A percentile compares a stretch with the other conserved stretches of the same genome.
Evolutionary conservation across 176 grass and related monocot species (phyloP).

Genomic region (Juncus effusus): DNA sequence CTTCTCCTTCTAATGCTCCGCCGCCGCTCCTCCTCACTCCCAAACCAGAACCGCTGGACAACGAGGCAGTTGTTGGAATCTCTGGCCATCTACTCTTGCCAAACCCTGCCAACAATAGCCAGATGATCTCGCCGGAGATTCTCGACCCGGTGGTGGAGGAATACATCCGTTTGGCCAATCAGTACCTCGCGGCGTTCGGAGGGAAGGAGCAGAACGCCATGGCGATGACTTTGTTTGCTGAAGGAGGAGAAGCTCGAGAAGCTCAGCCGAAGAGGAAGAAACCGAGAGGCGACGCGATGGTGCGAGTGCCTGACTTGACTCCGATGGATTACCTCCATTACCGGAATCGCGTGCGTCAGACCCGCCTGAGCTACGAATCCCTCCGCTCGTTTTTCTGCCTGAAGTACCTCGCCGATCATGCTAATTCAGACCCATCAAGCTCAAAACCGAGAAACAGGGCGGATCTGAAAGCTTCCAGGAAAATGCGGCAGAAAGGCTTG

Average conservation of each 20-base stretch:
- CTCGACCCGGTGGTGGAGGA: conserved; percentile 15
- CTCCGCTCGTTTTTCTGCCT: conserved; percentile 42
- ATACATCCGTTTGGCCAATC: conserved; percentile 27
- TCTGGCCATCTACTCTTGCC: neutral
- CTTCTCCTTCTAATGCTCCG: neutral
- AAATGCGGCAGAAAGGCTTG: conserved; percentile 42
- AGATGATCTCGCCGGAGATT: conserved; percentile 16
- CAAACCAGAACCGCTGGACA: conserved; percentile 35
- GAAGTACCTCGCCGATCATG: conserved; percentile 11
- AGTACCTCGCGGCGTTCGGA: conserved; percentile 2
- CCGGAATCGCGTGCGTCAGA: conserved; percentile 44
- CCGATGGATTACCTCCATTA: conserved; percentile 29
- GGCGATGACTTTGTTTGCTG: neutral
- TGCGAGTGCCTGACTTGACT: conserved; percentile 40
- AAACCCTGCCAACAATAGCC: conserved; percentile 22
- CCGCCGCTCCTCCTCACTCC: conserved; percentile 25
- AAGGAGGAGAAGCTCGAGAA: neutral
- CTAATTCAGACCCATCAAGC: neutral
- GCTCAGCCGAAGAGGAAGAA: conserved; percentile 50
- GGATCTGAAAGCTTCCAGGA: conserved; percentile 53
- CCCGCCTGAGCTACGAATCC: conserved; percentile 78
- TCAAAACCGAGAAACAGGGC: conserved; percentile 32
- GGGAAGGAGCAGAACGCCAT: conserved; percentile 4
- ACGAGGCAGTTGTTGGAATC: neutral
- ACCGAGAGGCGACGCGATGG: conserved; percentile 41